phyloP scores from a whole-genome alignment of 495 filamentous ascomycete species.

The Penicillium lividum region DNA sequence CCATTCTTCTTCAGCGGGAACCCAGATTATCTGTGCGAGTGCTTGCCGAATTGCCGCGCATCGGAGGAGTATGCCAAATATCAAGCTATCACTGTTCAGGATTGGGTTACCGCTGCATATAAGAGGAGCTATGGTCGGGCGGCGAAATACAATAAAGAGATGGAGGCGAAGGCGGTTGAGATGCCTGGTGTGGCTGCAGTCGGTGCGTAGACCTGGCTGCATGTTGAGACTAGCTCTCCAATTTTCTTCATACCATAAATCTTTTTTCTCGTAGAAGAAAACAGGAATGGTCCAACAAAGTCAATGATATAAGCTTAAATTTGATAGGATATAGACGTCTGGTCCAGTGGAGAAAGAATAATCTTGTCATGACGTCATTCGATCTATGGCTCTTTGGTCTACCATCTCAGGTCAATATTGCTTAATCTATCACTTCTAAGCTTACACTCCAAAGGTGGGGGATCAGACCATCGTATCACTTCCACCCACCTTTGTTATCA shows the following conservation, averaged over 20 bases:
- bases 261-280: too few species aligned
- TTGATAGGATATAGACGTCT: too few species aligned
- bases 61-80: slow-evolving; percentile 45
- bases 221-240: neutral
- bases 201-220: slow-evolving; percentile 15
- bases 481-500: slow-evolving; percentile 12
- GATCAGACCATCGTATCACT: slow-evolving; percentile 5
- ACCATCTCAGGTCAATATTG: too few species aligned
- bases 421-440: too few species aligned
- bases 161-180: slow-evolving; percentile 19
- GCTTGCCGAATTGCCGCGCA: slow-evolving; percentile 50
- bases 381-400: too few species aligned
- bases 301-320: too few species aligned
- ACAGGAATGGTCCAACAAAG: too few species aligned
- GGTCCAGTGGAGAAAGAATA: too few species aligned
- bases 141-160: slow-evolving; percentile 35
- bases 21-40: slow-evolving; percentile 53
- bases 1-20: slow-evolving; percentile 63
- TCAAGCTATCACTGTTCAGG: slow-evolving; percentile 45
- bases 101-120: slow-evolving; percentile 35
- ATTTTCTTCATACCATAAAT: too few species aligned
- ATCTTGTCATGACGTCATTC: too few species aligned
- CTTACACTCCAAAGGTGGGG: slow-evolving; percentile 12
- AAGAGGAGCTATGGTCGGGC: slow-evolving; percentile 39
- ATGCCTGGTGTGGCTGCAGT: slow-evolving; percentile 16